Evolutionary conservation across 2,329 filamentous ascomycete species (phyloP), one percentile per base, ranked within the genome.

Genomic region (Cladosporium halotolerans): DNA sequence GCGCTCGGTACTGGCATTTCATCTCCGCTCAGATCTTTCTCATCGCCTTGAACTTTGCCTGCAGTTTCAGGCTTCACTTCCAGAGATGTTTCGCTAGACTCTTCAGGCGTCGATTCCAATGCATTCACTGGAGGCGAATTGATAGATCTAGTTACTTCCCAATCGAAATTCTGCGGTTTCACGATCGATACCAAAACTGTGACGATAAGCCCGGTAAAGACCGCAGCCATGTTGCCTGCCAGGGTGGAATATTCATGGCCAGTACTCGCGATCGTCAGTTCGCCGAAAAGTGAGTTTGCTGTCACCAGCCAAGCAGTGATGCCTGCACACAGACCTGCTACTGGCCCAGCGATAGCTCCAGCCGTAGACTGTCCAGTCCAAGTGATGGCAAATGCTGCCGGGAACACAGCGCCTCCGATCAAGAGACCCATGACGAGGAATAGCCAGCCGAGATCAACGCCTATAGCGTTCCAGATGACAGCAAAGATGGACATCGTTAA

Each of bases 341-440:
- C 70, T 0, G 75, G 73, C 0, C 74, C 73, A 4, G 74, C 61
- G 1, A 77, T 70, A 0, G 75, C 73, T 0, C 75, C 76, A 2
- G 72, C 56, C 11, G 68, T 69, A 0, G 74, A 75, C 61, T 78
- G 76, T 1, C 72, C 62, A 1, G 69, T 70, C 75, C 74, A 77
- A 23, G 72, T 64, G 0, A 78, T 61, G 0, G 74, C 72, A 4
- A 77, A 60, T 1, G 71, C 70, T 3, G 76, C 62, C 0, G 76
- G 76, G 45, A 76, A 71, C 6, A 74, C 69, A 1, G 70, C 72
- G 6, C 69, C 70, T 5, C 71, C 70, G 7, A 75, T 73, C 1
- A 73, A 62, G 11, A 74, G 63, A 28, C 70, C 72, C 62, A 74
- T 70, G 14, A 72, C 66, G 2, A 59, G 60, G 36, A 63, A 69